A percentile compares a stretch with the other conserved stretches of the same genome.
Evolutionary conservation across 148 eudicot species (phyloP).

Genomic region (Rhododendron kiyosumense): DNA sequence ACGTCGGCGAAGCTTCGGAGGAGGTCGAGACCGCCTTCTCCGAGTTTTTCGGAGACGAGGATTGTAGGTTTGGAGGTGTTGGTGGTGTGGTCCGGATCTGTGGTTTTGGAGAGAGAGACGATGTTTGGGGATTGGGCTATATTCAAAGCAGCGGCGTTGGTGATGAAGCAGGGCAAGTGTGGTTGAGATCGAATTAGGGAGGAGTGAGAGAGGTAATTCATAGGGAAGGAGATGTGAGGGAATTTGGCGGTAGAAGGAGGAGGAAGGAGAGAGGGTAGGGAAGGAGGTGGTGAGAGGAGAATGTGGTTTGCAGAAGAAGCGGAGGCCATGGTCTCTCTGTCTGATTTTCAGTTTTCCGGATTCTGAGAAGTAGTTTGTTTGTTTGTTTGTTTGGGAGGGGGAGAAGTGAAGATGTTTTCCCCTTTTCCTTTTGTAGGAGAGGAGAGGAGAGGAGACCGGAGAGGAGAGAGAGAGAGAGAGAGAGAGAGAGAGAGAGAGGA

Average conservation of each 20-base stretch:
- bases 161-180: neutral
- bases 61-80: slow-evolving; percentile 36
- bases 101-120: slow-evolving; percentile 1
- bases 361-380: neutral
- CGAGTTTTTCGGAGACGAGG: slow-evolving; percentile 87
- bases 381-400: neutral
- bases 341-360: neutral
- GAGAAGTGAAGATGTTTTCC: no score
- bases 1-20: slow-evolving; percentile 50
- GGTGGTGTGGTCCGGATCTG: slow-evolving; percentile 5
- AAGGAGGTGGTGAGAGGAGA: slow-evolving; percentile 14
- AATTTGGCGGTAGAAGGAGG: slow-evolving; percentile 2
- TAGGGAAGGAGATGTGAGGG: slow-evolving; percentile 9
- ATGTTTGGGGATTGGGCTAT: slow-evolving; percentile 2
- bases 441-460: neutral
- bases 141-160: slow-evolving; percentile 14
- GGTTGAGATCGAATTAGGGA: neutral
- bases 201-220: neutral
- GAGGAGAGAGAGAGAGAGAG: neutral
- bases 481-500: neutral
- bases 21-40: slow-evolving; percentile 64
- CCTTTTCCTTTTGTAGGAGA: neutral
- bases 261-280: neutral
- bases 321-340: slow-evolving; percentile 5
- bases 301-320: slow-evolving; percentile 16